Percentiles rank a stretch among this genome's conserved stretches.
These are phyloP conservation scores for Coemansia sp. DNA, from an alignment of 192 early-diverging fungal species.

Conservation along the genomic window DNA sequence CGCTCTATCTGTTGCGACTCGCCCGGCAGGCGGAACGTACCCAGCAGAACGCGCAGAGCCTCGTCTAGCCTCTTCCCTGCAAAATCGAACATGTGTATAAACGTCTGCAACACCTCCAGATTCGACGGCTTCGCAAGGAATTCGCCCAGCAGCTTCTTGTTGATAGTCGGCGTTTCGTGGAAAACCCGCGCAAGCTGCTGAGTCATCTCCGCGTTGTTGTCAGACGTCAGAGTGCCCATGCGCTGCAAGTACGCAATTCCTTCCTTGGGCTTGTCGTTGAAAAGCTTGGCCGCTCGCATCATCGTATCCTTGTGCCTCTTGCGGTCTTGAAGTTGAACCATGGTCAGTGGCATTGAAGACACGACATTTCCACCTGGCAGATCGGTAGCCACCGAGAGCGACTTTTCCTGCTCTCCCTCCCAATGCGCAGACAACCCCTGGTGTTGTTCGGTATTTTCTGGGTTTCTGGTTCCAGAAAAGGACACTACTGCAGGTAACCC, in stretches of 20 bases:
- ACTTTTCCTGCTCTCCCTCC: background rate
- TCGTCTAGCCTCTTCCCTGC: slow-evolving; percentile 87
- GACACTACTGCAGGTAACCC: slow-evolving; percentile 12
- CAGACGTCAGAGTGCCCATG: slow-evolving; percentile 27
- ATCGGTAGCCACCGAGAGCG: background rate
- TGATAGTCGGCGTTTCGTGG: slow-evolving; percentile 78
- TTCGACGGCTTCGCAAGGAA: slow-evolving; percentile 86
- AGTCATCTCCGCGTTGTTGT: slow-evolving; percentile 28
- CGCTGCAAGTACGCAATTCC: slow-evolving; percentile 82
- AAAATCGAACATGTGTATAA: slow-evolving; percentile 88
- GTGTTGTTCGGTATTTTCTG: background rate
- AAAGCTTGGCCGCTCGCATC: slow-evolving; percentile 74
- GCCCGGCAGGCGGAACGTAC: slow-evolving; percentile 93
- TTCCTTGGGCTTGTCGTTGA: slow-evolving; percentile 86
- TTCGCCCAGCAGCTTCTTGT: slow-evolving; percentile 87
- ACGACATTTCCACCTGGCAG: background rate
- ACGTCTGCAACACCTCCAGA: slow-evolving; percentile 80
- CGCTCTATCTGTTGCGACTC: slow-evolving; percentile 98
- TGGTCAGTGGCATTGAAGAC: slow-evolving; percentile 13
- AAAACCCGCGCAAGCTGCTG: slow-evolving; percentile 73
- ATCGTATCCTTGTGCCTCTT: slow-evolving; percentile 76
- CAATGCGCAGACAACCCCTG: background rate
- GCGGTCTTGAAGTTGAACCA: slow-evolving; percentile 41
- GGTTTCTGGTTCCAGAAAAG: background rate
- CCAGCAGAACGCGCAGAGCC: slow-evolving; percentile 88